Evolutionary conservation across 1,284 basidiomycete species (phyloP), one percentile per base, ranked within the genome.

Genomic region (Rhodotorula mucilaginosa): DNA sequence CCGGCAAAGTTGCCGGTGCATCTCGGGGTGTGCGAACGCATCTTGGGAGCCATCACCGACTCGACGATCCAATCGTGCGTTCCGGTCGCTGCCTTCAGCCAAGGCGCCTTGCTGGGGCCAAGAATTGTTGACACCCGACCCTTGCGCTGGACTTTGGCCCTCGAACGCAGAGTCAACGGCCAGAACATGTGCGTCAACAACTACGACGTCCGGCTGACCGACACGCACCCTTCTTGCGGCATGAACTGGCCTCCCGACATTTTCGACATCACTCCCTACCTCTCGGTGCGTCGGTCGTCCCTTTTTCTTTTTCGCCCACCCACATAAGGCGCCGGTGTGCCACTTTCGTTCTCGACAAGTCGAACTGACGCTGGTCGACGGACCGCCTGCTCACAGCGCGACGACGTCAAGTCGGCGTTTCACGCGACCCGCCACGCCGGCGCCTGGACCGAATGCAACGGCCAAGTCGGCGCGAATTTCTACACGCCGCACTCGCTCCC

Each of bases 171-270:
- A 59, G 84, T 89, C 31, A 85, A 93, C 65, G 90, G 89, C 8
- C 82, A 86, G 72, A 81, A 85, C 52, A 89, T 88, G 81, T 99
- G 96, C 81, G 84, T 95, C 78, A 99, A 99, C 81, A 88, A 98
- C 59, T 99, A 99, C 79, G 97, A 99, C 79, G 87, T 98, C 29
- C 89, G 97, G 6, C 83, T 92, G 44, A 88, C 90, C 67, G 97
- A 99, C 80, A 86, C 85, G 19, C 84, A 81, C 60, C 95, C 95
- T n/a, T 89, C 88, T 4, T 99, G 96, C 81, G 96, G 96, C 1
- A 92, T 98, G 92, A 96, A 96, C 81, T 99, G 96, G 96, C 96
- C 96, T 6, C 88, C 89, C n/a, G 92, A 93, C 75, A 86, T 99
- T 34, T 81, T 84, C 15, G 87, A 89, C 61, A 85, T 97, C 52